Conservation (phyloP, 148 eudicot genomes). For the Tetragonia tetragonoides region DNA sequence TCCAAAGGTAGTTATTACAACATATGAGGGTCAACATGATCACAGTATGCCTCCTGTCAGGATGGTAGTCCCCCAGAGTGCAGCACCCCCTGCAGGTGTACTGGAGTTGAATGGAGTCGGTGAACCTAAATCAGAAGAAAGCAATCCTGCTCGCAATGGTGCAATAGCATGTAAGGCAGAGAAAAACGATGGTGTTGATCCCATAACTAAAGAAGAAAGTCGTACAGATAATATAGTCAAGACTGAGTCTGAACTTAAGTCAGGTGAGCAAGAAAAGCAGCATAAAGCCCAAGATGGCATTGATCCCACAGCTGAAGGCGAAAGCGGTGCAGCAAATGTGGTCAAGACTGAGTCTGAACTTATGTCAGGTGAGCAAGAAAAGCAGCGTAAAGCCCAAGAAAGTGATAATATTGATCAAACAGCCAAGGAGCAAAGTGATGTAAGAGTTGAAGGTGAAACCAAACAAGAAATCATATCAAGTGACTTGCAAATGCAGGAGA, state of each 20-base stretch:
- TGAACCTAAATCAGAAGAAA: conserved; percentile 42
- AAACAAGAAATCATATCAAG: too few species aligned
- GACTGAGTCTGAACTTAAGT: background rate
- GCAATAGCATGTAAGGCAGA: conserved; percentile 2
- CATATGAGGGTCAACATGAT: conserved; percentile 79
- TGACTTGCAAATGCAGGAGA: background rate
- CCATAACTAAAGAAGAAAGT: conserved; percentile 8
- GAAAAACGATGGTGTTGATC: conserved; percentile 10
- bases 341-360: conserved; percentile 14
- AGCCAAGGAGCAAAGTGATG: conserved; percentile 7
- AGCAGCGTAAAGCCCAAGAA: background rate
- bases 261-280: conserved; percentile 8
- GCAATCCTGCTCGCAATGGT: conserved; percentile 23
- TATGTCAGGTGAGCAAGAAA: background rate
- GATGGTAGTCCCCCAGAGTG: conserved; percentile 46
- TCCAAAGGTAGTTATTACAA: conserved; percentile 58
- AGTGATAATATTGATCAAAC: background rate
- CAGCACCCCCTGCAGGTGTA: conserved; percentile 27
- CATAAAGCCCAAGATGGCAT: conserved; percentile 1
- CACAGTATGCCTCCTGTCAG: conserved; percentile 60
- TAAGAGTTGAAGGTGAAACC: too few species aligned
- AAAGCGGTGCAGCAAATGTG: background rate
- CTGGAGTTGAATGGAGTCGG: conserved; percentile 32
- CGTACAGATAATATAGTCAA: background rate
- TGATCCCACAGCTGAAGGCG: background rate